These are phyloP conservation scores for Malus hybrid DNA, from an alignment of 331 rosid genomes.

Conservation along the genomic window DNA sequence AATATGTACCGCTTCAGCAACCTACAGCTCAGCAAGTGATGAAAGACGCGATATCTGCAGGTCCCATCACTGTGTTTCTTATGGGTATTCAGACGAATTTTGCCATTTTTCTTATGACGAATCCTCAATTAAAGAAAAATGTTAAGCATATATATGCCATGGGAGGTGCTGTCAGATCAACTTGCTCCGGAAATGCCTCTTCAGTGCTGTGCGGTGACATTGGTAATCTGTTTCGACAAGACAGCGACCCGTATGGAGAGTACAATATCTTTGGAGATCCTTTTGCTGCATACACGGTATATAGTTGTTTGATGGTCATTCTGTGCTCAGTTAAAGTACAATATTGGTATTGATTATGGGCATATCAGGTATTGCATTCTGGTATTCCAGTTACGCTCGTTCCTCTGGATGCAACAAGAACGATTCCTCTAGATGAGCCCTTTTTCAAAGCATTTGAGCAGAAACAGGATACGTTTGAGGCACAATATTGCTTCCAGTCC, in stretches of 20 bases:
- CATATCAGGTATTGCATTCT: too few relatives aligned
- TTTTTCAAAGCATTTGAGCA: constrained; percentile 1
- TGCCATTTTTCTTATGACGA: constrained; percentile 4
- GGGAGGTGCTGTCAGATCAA: not conserved
- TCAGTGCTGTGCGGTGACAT: too few relatives aligned
- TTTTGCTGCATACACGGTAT: too few relatives aligned
- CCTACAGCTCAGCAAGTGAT: constrained; percentile 13
- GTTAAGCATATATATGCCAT: constrained; percentile 18
- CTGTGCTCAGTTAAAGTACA: too few relatives aligned
- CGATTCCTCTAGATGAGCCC: not conserved
- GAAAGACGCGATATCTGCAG: constrained; percentile 8
- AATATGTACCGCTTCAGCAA: constrained; percentile 5
- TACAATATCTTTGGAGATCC: too few relatives aligned
- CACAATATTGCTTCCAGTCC: constrained; percentile 11
- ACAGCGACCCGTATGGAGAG: too few relatives aligned
- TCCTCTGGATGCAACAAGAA: too few relatives aligned
- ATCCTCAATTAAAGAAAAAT: constrained; percentile 16
- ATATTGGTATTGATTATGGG: too few relatives aligned
- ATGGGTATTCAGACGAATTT: constrained; percentile 17
- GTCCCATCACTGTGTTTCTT: constrained; percentile 6
- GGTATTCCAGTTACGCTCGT: too few relatives aligned
- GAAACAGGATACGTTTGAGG: constrained; percentile 1
- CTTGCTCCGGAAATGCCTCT: too few relatives aligned
- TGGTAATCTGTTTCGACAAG: too few relatives aligned
- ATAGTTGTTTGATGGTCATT: too few relatives aligned